Evolutionary conservation across 495 filamentous ascomycete species (phyloP), one percentile per base, ranked within the genome.

Genomic region (Oidiodendron maius): DNA sequence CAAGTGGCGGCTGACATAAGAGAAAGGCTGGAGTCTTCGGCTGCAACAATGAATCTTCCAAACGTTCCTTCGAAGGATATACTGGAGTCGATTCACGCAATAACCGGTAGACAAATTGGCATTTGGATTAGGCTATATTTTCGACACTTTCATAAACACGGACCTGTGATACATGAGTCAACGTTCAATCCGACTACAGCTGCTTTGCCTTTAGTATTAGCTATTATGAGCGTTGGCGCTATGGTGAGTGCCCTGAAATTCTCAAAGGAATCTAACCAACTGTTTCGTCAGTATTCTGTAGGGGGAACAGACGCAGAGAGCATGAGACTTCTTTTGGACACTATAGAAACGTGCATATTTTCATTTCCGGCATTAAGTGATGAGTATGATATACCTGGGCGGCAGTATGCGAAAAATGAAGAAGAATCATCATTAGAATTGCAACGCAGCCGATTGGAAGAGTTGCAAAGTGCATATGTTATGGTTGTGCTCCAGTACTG

Each of bases 111-210:
- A 23, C 54, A 40, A 38, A 52, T 61, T 46, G 54, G 44, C 10
- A 39, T 15, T 15, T 55, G 52, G 37, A 51, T 55, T 11, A 54
- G 53, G 26, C 48, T 57, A 23, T 61, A 61, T 40, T 61, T 61
- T 25, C 25, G 51, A 24, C 53, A 61, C 37, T 61, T 53, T 53
- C 54, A 61, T 35, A 57, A 57, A 35, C 58, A 61, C 48, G 58
- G 17, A 10, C 53, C 58, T 4, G 52, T 61, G 39, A 42, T 61
- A 2, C 58, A 61, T 34, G 58, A 57, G 26, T 37, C 58, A 0
- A 51, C 58, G 8, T 61, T 61, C 35, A 52, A 57, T 50, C 51
- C 55, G 2, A 49, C 40, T 21, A 43, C 34, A 4, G 58, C 54
- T 22, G 53, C 52, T 15, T 23, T 55, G 10, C 54, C 58, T 1